Evolutionary conservation across 176 grass and related monocot genomes (phyloP).

Genomic region (Phragmites australis): DNA sequence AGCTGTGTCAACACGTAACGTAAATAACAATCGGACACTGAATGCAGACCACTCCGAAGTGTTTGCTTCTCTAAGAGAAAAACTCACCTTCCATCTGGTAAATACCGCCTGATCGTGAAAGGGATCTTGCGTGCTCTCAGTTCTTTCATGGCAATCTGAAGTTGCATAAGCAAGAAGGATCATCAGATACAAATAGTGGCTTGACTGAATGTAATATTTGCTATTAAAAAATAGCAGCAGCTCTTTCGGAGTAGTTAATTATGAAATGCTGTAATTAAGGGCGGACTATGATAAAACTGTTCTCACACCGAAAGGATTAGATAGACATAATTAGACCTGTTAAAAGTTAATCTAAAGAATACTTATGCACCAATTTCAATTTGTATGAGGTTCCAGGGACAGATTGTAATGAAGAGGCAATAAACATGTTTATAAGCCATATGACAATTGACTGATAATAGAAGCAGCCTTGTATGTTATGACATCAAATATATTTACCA

Average conservation of each 20-base stretch:
- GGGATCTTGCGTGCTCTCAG: constrained; percentile 69
- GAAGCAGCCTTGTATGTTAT: not conserved
- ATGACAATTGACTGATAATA: not conserved
- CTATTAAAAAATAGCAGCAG: too few species aligned
- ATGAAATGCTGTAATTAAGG: too few species aligned
- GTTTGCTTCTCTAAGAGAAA: not conserved
- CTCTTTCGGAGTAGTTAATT: too few species aligned
- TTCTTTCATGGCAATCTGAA: constrained; percentile 86
- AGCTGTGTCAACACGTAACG: constrained; percentile 41
- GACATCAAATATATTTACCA: not conserved
- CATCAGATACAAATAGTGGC: not conserved
- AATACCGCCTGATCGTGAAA: constrained; percentile 76
- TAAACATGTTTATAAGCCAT: constrained; percentile 13
- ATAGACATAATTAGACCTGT: too few species aligned
- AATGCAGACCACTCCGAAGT: not conserved
- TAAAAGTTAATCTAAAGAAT: too few species aligned
- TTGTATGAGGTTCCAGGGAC: too few species aligned
- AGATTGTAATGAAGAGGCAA: too few species aligned
- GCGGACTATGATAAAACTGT: too few species aligned
- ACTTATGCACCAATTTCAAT: too few species aligned
- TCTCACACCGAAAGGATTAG: too few species aligned
- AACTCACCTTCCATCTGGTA: constrained; percentile 77
- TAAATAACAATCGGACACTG: not conserved
- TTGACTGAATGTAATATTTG: too few species aligned
- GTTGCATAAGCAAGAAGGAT: constrained; percentile 2